Conservation (phyloP, 805 yeast species). For the Yarrowia yakushimensis region DNA sequence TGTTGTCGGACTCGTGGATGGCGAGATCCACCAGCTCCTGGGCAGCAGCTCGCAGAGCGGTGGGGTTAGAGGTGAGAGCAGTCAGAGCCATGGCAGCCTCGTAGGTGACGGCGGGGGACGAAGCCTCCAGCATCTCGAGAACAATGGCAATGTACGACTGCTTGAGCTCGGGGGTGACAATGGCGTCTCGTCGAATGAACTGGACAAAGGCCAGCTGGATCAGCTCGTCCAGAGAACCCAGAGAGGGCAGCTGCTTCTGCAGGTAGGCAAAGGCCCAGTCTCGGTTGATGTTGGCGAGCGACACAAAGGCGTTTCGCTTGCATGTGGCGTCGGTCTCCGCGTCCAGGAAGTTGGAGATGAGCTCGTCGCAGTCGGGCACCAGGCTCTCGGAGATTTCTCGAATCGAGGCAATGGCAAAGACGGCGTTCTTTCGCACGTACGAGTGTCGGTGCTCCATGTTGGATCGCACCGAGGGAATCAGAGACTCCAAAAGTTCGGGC, state of each 20-base stretch:
- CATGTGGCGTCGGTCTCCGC: constrained; percentile 91
- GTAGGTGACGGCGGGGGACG: constrained; percentile 71
- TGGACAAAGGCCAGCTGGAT: constrained; percentile 88
- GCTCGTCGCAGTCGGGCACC: constrained; percentile 92
- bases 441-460: constrained; percentile 97
- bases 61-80: constrained; percentile 53
- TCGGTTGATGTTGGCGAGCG: constrained; percentile 76
- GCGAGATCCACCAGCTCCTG: constrained; percentile 83
- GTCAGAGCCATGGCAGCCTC: constrained; percentile 88
- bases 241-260: constrained; percentile 59
- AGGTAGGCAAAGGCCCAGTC: constrained; percentile 80
- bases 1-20: constrained; percentile 89
- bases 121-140: constrained; percentile 65
- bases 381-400: constrained; percentile 79
- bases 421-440: constrained; percentile 95
- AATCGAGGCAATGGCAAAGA: constrained; percentile 81
- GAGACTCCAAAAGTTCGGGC: constrained; percentile 89
- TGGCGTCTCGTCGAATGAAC: constrained; percentile 81
- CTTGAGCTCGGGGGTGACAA: constrained; percentile 58
- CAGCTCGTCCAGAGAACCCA: constrained; percentile 71
- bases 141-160: constrained; percentile 69
- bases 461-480: constrained; percentile 86
- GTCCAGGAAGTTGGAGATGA: constrained; percentile 65
- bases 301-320: constrained; percentile 90
- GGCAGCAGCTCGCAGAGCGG: constrained; percentile 74